Evolutionary conservation across 2,329 filamentous ascomycete species (phyloP).

Genomic region (Alternaria triticimaculans): DNA sequence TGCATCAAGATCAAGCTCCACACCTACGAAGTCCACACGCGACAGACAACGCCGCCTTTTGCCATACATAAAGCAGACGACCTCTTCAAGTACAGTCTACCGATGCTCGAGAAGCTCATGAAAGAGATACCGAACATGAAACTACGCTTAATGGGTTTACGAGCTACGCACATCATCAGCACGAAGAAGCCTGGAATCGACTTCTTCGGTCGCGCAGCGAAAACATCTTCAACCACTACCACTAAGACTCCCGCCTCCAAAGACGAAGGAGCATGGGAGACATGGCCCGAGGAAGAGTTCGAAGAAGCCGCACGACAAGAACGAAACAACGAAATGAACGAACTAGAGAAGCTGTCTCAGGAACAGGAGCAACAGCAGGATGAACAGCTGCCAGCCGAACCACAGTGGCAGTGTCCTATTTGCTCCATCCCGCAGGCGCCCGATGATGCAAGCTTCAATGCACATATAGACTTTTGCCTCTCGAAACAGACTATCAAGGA

Average conservation of each 20-base stretch:
- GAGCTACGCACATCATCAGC: slow-evolving; percentile 85
- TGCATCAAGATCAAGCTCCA: slow-evolving; percentile 93
- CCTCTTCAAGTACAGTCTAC: slow-evolving; percentile 79
- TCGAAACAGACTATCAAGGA: slow-evolving; percentile 87
- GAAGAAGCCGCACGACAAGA: slow-evolving; percentile 67
- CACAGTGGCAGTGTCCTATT: slow-evolving; percentile 84
- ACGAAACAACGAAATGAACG: slow-evolving; percentile 65
- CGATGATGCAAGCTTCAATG: slow-evolving; percentile 81
- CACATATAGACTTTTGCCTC: slow-evolving; percentile 90
- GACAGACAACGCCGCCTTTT: slow-evolving; percentile 77
- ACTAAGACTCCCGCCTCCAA: slow-evolving; percentile 17
- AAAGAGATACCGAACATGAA: slow-evolving; percentile 82
- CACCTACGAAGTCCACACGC: slow-evolving; percentile 88
- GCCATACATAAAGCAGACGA: slow-evolving; percentile 78
- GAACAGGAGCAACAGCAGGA: slow-evolving; percentile 50
- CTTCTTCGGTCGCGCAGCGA: slow-evolving; percentile 71
- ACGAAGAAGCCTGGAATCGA: slow-evolving; percentile 80
- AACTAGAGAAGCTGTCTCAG: slow-evolving; percentile 68
- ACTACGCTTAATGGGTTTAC: slow-evolving; percentile 83
- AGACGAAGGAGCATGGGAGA: slow-evolving; percentile 64
- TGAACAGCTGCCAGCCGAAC: slow-evolving; percentile 21
- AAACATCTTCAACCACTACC: slow-evolving; percentile 9
- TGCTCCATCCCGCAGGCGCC: slow-evolving; percentile 78
- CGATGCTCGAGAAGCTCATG: slow-evolving; percentile 83
- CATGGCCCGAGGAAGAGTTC: slow-evolving; percentile 72